Conservation (phyloP, 306 rosid genomes). For the Vigna unguiculata region DNA sequence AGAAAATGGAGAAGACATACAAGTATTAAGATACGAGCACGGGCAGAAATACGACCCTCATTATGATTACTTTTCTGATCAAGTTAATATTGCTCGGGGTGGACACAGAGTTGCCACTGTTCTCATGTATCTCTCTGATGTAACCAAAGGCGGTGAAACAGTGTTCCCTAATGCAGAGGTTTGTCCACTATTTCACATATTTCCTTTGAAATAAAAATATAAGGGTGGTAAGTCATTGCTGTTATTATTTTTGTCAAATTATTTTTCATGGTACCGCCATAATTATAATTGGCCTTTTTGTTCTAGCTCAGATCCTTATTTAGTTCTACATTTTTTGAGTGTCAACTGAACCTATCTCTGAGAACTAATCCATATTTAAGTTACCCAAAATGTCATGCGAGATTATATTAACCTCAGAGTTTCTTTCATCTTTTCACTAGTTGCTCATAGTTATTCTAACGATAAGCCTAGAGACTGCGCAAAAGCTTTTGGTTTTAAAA, state of each 20-base stretch:
- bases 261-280: constrained; percentile 14
- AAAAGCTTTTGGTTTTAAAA: not conserved
- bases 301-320: constrained; percentile 5
- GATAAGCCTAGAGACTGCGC: not conserved
- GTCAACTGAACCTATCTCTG: constrained; percentile 15
- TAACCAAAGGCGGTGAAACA: constrained; percentile 90
- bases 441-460: constrained; percentile 20
- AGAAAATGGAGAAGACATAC: constrained; percentile 98
- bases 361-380: constrained; percentile 23
- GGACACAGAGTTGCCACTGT: constrained; percentile 96
- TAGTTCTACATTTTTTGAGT: constrained; percentile 24
- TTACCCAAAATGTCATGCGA: constrained; percentile 19
- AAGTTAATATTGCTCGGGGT: constrained; percentile 88
- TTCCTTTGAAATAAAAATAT: constrained; percentile 21
- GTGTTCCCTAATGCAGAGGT: constrained; percentile 96
- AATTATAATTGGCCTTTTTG: not conserved
- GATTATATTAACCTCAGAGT: not conserved
- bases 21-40: constrained; percentile 90
- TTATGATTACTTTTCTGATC: constrained; percentile 86
- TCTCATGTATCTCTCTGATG: constrained; percentile 90
- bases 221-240: not conserved
- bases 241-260: constrained; percentile 15
- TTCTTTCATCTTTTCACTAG: constrained; percentile 24
- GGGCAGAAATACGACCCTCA: constrained; percentile 97
- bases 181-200: constrained; percentile 42